phyloP scores from a whole-genome alignment of 352 stramenopile species.

The Globisporangium paroecandrum region DNA sequence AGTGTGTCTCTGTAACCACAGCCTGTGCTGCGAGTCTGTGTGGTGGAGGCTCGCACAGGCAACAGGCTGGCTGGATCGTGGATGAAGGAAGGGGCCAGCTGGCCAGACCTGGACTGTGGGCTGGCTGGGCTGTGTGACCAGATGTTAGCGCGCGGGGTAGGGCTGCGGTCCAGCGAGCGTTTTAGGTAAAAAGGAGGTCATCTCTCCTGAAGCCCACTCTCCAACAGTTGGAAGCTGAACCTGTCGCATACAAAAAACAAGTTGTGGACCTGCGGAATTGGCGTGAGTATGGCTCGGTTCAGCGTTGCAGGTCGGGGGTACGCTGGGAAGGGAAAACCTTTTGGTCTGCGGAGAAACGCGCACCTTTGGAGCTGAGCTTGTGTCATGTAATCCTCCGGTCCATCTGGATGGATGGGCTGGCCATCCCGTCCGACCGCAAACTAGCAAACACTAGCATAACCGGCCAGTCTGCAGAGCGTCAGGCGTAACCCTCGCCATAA shows the following conservation, averaged over 20 bases:
- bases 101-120: background rate
- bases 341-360: slow-evolving; percentile 10
- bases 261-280: slow-evolving; percentile 16
- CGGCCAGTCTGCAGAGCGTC: background rate
- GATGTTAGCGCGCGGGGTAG: background rate
- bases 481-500: slow-evolving; percentile 2
- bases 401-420: background rate
- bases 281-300: background rate
- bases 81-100: background rate
- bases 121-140: background rate
- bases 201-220: background rate
- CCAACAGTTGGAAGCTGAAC: background rate
- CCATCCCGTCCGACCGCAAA: background rate
- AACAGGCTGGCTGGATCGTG: background rate
- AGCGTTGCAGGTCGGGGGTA: background rate
- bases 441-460: background rate
- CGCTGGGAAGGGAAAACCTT: slow-evolving; percentile 11
- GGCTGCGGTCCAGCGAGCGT: background rate
- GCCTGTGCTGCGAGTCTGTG: background rate
- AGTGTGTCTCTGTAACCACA: slow-evolving; percentile 26
- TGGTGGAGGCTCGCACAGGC: slow-evolving; percentile 4
- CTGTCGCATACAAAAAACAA: background rate
- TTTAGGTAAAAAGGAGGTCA: background rate
- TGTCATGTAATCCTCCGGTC: slow-evolving; percentile 3
- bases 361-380: slow-evolving; percentile 3